Base-by-base conservation (phyloP, 805 yeast species). In the Blastobotrys terrestris region DNA sequence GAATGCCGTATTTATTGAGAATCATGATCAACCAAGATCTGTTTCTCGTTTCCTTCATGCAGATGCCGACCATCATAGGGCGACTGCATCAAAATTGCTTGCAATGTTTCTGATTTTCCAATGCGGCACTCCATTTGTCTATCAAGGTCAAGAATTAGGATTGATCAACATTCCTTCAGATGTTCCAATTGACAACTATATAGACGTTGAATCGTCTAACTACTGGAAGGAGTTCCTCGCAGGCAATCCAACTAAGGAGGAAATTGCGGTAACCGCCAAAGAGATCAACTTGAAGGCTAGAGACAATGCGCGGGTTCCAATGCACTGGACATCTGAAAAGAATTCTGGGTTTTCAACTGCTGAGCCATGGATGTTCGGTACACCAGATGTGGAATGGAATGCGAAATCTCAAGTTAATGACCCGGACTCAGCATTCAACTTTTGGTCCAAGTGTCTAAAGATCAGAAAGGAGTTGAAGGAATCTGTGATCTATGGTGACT, bases 81-180 rank as follows among this genome's bases (percentile, higher is more conserved):
- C 60, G 49, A 61, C 65, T 49, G 71, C 79, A 26, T 79, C 80
- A 26, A 80, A 80, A 65, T 64, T 78, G 61, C 61, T 80, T 55
- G 71, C 80, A 15, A 55, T 75, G 46, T 63, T 80, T 61, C 73
- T 75, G 55, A 52, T 71, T 11, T 60, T 80, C 13, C 70, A 78
- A 57, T 74, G 79, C 26, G 84, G 85, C 48, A 78, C 84, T 13
- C 64, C 78, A 51, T 80, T 71, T 65, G 66, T 80, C 41, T 80
- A 79, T 65, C 84, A 80, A 65, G 85, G 84, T 49, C 85, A 80
- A 63, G 85, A 80, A 59, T 67, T 80, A 55, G 84, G 81, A 35
- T 76, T 75, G 77, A 72, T 73, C 50, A 80, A 80, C 61, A 64
- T 78, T 31, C 72, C 78, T 19, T 60, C 66, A 50, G 60, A 62